A percentile compares a stretch with the other conserved stretches of the same genome.
These are phyloP conservation scores for Furcasterigmium sp. DNA, from an alignment of 2,329 filamentous ascomycete species.

Conservation along the genomic window DNA sequence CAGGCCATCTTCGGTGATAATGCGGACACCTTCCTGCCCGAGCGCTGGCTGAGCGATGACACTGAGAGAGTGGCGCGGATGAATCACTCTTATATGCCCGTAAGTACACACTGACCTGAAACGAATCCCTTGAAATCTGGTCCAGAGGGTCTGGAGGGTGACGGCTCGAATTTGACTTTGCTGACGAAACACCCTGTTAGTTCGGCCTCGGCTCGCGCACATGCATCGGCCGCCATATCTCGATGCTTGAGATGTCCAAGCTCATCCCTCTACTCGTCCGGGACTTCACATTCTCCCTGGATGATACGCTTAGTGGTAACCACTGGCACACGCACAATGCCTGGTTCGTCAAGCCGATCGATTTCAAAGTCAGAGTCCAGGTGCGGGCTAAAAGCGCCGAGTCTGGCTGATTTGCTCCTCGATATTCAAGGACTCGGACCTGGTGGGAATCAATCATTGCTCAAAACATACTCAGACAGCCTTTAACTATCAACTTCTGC, in stretches of 20 bases:
- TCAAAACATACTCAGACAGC: no score
- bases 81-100: slow-evolving; percentile 21
- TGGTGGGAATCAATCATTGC: no score
- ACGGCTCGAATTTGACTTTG: no score
- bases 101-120: slow-evolving; percentile 12
- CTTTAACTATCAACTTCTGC: no score
- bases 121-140: no score
- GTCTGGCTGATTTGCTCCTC: no score
- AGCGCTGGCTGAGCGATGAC: slow-evolving; percentile 31
- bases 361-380: slow-evolving; percentile 26
- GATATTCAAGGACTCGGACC: no score
- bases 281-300: slow-evolving; percentile 25
- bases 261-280: slow-evolving; percentile 30
- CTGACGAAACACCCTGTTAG: slow-evolving; percentile 16
- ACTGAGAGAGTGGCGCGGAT: slow-evolving; percentile 18
- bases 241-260: slow-evolving; percentile 36
- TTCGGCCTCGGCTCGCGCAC: slow-evolving; percentile 35
- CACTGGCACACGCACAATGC: slow-evolving; percentile 29
- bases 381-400: no score
- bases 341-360: slow-evolving; percentile 36
- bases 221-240: slow-evolving; percentile 38
- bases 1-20: slow-evolving; percentile 24
- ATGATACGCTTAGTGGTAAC: not conserved
- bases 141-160: no score
- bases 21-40: slow-evolving; percentile 29